Percentiles rank a stretch among this genome's conserved stretches.
Conservation (phyloP, 2,329 filamentous ascomycete genomes). For the Teratosphaeria gauchensis region DNA sequence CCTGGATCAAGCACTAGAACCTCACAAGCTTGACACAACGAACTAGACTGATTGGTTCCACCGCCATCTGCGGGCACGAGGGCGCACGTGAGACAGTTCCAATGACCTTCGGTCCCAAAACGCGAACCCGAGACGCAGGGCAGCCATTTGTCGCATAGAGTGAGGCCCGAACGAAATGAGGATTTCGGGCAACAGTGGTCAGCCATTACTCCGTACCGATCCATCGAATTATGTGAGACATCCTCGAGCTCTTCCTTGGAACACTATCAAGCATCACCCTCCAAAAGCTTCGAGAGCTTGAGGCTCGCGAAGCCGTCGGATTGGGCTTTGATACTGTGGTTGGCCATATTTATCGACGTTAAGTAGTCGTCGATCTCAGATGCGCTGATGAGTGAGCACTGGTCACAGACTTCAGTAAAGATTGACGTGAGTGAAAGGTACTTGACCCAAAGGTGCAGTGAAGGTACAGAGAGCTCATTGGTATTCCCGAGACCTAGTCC, state of each 20-base stretch:
- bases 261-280: not conserved
- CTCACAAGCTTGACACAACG: not conserved
- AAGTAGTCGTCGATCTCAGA: too few species aligned
- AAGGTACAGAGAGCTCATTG: too few species aligned
- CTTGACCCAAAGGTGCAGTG: too few species aligned
- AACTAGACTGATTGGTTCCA: not conserved
- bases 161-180: not conserved
- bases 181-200: not conserved
- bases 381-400: too few species aligned
- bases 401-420: too few species aligned
- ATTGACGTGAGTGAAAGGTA: too few species aligned
- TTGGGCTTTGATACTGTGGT: too few species aligned
- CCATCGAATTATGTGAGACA: not conserved
- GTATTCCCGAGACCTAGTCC: too few species aligned
- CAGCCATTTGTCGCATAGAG: not conserved
- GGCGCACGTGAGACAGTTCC: not conserved
- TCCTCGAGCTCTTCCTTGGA: not conserved
- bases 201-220: not conserved
- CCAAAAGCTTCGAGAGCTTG: not conserved
- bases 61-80: not conserved
- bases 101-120: not conserved
- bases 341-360: too few species aligned
- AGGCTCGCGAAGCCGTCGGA: not conserved
- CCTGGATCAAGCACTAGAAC: not conserved
- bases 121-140: not conserved